Conservation (phyloP, 1,284 basidiomycete genomes). For the Microbotryomycetes sp. region DNA sequence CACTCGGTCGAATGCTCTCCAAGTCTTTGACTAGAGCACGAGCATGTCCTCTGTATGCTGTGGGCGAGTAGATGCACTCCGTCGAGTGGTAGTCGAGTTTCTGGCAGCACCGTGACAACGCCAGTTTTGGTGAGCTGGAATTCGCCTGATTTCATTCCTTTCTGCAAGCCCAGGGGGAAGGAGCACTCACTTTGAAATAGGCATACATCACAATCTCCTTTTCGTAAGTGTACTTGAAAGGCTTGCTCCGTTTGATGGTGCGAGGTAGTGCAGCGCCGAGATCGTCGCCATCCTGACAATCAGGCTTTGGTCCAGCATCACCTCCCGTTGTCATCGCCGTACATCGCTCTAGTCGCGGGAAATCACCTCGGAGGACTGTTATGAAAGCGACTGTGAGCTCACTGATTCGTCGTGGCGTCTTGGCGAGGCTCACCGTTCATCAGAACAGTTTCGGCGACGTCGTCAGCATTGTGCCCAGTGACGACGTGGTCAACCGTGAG, state of each 20-base stretch:
- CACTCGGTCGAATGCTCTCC: conserved; percentile 84
- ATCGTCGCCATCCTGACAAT: background rate
- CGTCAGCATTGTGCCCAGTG: conserved; percentile 97
- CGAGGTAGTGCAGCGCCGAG: conserved; percentile 45
- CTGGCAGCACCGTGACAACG: conserved; percentile 19
- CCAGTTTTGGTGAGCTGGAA: conserved; percentile 4
- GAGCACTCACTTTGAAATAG: conserved; percentile 46
- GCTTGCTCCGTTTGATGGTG: conserved; percentile 92
- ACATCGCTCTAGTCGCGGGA: conserved; percentile 85
- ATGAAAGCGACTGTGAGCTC: background rate
- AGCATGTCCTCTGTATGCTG: conserved; percentile 92
- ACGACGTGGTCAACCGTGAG: conserved; percentile 95
- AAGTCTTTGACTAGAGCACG: conserved; percentile 90
- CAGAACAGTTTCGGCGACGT: conserved; percentile 95
- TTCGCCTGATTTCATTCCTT: no score
- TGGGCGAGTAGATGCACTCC: conserved; percentile 96
- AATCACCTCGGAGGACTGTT: conserved; percentile 92
- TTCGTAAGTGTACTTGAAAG: conserved; percentile 97
- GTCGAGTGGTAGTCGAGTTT: conserved; percentile 95
- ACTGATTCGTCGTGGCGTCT: background rate
- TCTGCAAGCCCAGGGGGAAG: background rate
- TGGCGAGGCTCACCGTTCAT: conserved; percentile 78
- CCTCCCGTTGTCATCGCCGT: conserved; percentile 89
- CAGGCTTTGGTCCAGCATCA: conserved; percentile 11
- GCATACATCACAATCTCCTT: conserved; percentile 95